Conservation (phyloP, 2,329 filamentous ascomycete species). For the Venturia oleaginea region DNA sequence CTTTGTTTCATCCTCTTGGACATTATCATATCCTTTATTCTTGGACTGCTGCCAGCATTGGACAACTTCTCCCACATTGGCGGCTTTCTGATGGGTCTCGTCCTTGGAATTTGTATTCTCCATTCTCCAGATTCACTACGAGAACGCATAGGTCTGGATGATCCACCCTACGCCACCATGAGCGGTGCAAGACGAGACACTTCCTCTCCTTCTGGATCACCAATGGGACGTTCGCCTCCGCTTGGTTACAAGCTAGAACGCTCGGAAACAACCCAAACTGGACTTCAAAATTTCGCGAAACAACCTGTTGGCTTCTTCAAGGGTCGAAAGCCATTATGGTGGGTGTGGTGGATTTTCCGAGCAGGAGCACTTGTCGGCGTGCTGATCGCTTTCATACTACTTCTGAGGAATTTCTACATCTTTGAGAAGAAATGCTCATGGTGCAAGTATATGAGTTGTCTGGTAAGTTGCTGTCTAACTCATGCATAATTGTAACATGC, state of each 20-base stretch:
- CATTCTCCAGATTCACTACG: slow-evolving; percentile 79
- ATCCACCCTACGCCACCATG: slow-evolving; percentile 62
- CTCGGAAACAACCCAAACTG: slow-evolving; percentile 11
- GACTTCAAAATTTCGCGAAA: slow-evolving; percentile 37
- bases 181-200: neutral
- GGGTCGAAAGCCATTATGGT: slow-evolving; percentile 87
- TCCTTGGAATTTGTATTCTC: slow-evolving; percentile 75
- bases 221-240: slow-evolving; percentile 15
- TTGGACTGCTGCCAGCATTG: slow-evolving; percentile 82
- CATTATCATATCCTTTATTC: slow-evolving; percentile 79
- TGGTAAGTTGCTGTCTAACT: slow-evolving; percentile 54
- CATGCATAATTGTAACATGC: slow-evolving; percentile 18
- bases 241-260: slow-evolving; percentile 2
- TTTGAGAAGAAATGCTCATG: slow-evolving; percentile 64
- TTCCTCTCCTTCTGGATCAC: slow-evolving; percentile 18
- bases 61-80: slow-evolving; percentile 98
- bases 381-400: slow-evolving; percentile 73
- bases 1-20: slow-evolving; percentile 81
- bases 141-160: slow-evolving; percentile 59
- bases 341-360: slow-evolving; percentile 91
- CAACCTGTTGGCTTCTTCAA: slow-evolving; percentile 70
- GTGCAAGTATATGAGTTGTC: slow-evolving; percentile 92
- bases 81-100: slow-evolving; percentile 85
- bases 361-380: slow-evolving; percentile 70
- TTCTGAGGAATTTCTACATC: slow-evolving; percentile 86